Evolutionary conservation across 2,329 filamentous ascomycete species (phyloP).

Genomic region (Neurospora crassa): DNA sequence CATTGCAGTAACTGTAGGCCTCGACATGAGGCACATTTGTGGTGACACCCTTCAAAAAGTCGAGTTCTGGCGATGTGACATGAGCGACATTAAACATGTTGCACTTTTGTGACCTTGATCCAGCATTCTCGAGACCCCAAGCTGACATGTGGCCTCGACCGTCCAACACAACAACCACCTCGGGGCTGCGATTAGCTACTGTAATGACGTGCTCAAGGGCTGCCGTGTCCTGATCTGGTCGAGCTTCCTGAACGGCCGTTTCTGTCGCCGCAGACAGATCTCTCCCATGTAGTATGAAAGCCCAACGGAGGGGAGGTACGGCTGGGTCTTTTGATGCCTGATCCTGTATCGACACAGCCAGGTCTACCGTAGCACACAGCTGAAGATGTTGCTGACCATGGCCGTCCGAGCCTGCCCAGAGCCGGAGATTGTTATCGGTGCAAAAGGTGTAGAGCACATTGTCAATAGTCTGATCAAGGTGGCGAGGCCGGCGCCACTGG

Average conservation of each 20-base stretch:
- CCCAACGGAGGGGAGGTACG: slow-evolving; percentile 45
- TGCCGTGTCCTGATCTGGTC: slow-evolving; percentile 53
- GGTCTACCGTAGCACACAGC: slow-evolving; percentile 73
- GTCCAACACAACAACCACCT: slow-evolving; percentile 81
- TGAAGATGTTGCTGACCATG: slow-evolving; percentile 63
- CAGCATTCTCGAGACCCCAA: slow-evolving; percentile 85
- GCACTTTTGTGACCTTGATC: slow-evolving; percentile 55
- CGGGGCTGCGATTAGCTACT: slow-evolving; percentile 74
- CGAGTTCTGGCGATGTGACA: slow-evolving; percentile 49
- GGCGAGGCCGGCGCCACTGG: slow-evolving; percentile 74
- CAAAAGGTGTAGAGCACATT: slow-evolving; percentile 89
- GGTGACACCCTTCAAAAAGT: slow-evolving; percentile 29
- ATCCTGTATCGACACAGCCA: slow-evolving; percentile 59
- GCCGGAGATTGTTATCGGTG: slow-evolving; percentile 65
- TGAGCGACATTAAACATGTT: slow-evolving; percentile 83
- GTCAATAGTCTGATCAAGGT: slow-evolving; percentile 68
- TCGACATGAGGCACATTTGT: slow-evolving; percentile 44
- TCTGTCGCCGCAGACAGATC: slow-evolving; percentile 74
- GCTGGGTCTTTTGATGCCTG: slow-evolving; percentile 14
- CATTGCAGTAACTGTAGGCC: slow-evolving; percentile 64
- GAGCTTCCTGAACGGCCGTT: slow-evolving; percentile 55
- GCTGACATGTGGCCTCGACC: slow-evolving; percentile 79
- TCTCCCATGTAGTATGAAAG: slow-evolving; percentile 73
- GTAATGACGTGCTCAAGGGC: slow-evolving; percentile 78
- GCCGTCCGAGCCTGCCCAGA: slow-evolving; percentile 74